Evolutionary conservation across 2,329 filamentous ascomycete genomes (phyloP), one percentile per base, ranked within the genome.

Genomic region (Xylaria sp.): DNA sequence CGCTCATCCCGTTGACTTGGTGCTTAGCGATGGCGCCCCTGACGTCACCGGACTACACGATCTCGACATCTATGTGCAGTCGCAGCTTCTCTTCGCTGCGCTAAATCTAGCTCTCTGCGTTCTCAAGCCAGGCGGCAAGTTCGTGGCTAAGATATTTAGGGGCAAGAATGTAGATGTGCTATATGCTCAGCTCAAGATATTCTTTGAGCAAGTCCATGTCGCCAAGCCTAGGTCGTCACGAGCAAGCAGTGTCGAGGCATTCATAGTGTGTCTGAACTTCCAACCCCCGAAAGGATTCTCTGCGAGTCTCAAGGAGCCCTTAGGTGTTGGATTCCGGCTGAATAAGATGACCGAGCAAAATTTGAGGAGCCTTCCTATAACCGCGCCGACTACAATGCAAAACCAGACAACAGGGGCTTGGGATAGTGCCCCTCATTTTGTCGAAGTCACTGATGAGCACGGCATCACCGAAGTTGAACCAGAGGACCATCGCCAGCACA

Each of bases 21-120:
- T 99, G 28, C 88, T 99, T 71, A 97, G 93, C 66, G 96, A 99
- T 76, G 96, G 96, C 62, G 96, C 96, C 0, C 96, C 96, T 0
- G 96, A 99, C 76, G 96, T 99, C 13, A 99, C 96, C 0, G 96
- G 96, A 23, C 86, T 99, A 0, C 96, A 99, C 80, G 96, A 99
- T 79, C 88, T 99, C 42, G 96, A 99, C 81, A 98, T 98, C 74
- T 99, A 99, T 81, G 93, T 99, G 20, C 96, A 99, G 81, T 94
- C 93, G 9, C 96, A 98, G 81, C 87, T 99, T 9, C 90, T 99
- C 59, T 97, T 97, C 80, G 93, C 95, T 0, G 96, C 96, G 0
- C 87, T 99, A 23, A 97, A 97, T 79, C 88, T 99, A 2, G 94
- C 96, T 0, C 88, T 97, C 13, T 97, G 95, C 78, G 94, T 99